Evolutionary conservation across 2,329 filamentous ascomycete species (phyloP).

Genomic region (Paecilomyces sp.): DNA sequence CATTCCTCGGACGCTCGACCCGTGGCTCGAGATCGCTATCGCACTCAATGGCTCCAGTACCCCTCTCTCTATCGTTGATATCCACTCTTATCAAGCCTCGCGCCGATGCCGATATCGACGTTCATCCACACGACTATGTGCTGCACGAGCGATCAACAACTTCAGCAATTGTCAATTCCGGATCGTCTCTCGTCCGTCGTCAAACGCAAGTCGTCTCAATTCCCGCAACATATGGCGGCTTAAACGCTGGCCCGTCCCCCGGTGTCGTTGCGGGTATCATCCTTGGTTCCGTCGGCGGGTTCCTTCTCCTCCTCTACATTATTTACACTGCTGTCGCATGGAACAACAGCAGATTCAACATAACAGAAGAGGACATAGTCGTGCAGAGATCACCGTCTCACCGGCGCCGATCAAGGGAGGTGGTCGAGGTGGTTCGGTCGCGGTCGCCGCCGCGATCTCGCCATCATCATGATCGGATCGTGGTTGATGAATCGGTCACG

Average conservation of each 20-base stretch:
- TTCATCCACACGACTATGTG: background rate
- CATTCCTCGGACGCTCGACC: background rate
- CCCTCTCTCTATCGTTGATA: background rate
- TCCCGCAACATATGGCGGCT: slow-evolving; percentile 53
- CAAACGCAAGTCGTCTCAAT: slow-evolving; percentile 41
- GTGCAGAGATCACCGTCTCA: slow-evolving; percentile 8
- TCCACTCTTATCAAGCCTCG: background rate
- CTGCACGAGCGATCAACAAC: background rate
- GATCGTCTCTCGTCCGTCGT: slow-evolving; percentile 5
- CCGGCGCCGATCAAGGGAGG: slow-evolving; percentile 15
- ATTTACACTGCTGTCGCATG: slow-evolving; percentile 30
- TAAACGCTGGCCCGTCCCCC: slow-evolving; percentile 46
- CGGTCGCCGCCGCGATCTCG: slow-evolving; percentile 11
- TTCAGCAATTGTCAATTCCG: background rate
- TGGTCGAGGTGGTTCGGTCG: slow-evolving; percentile 26
- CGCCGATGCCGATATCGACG: background rate
- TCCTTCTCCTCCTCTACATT: slow-evolving; percentile 48
- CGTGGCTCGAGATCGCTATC: background rate
- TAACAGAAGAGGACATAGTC: slow-evolving; percentile 20
- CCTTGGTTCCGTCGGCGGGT: slow-evolving; percentile 41
- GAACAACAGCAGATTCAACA: slow-evolving; percentile 12
- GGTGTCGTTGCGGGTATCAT: slow-evolving; percentile 55
- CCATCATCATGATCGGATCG: slow-evolving; percentile 15
- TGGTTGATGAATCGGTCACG: slow-evolving; percentile 27
- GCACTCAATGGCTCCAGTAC: background rate